Conservation (phyloP, 2,329 filamentous ascomycete species). For the Parastagonospora nodorum region DNA sequence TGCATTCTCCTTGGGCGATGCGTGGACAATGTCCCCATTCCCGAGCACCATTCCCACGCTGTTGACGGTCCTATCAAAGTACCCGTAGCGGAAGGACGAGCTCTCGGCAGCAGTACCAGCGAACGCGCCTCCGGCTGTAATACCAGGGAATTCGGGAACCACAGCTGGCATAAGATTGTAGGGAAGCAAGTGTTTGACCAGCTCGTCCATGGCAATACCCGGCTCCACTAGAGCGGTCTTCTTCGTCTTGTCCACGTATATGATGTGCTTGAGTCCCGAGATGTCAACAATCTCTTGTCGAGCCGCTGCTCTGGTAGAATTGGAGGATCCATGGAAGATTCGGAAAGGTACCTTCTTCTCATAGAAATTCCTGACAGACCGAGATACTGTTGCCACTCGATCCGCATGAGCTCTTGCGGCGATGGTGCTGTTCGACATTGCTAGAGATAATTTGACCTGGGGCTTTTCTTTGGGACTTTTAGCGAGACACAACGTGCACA, state of each 20-base stretch:
- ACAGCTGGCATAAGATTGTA: constrained; percentile 59
- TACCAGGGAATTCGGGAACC: constrained; percentile 69
- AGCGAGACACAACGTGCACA: no score
- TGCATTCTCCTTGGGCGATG: constrained; percentile 51
- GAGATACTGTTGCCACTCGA: constrained; percentile 10
- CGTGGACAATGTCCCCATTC: constrained; percentile 56
- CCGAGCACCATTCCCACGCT: constrained; percentile 65
- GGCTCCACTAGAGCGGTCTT: constrained; percentile 62
- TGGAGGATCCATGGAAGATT: constrained; percentile 59
- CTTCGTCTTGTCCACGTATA: constrained; percentile 46
- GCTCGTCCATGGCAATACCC: constrained; percentile 67
- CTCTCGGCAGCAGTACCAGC: constrained; percentile 68
- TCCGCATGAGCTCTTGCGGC: constrained; percentile 8
- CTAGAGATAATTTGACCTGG: neutral
- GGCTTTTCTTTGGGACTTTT: neutral
- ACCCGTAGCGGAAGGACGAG: constrained; percentile 65
- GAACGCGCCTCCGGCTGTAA: constrained; percentile 68
- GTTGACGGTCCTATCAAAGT: constrained; percentile 66
- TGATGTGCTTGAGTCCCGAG: constrained; percentile 49
- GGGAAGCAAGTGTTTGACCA: constrained; percentile 60
- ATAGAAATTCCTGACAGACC: constrained; percentile 11
- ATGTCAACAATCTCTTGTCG: constrained; percentile 45
- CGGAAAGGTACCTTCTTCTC: constrained; percentile 43
- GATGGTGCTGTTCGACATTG: neutral
- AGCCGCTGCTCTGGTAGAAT: constrained; percentile 32